Percentiles rank a stretch among this genome's conserved stretches.
phyloP scores from a whole-genome alignment of 768 basidiomycete species.

The Lentinula lateritia region DNA sequence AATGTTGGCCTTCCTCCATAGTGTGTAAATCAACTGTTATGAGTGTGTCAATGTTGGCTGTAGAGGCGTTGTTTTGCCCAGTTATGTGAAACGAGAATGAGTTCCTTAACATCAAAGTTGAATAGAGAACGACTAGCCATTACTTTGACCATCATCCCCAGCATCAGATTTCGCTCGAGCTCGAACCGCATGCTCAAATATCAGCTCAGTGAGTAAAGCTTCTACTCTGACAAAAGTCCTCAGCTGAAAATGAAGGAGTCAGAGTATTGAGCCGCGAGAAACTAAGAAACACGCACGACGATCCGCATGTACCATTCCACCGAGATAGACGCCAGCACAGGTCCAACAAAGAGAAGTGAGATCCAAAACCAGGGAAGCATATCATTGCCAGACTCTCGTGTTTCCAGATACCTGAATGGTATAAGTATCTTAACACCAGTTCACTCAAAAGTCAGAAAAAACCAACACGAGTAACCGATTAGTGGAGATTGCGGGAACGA shows the following conservation, averaged over 20 bases:
- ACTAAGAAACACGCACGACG: constrained; percentile 20
- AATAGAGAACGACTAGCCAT: neutral
- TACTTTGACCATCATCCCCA: neutral
- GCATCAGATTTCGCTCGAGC: constrained; percentile 43
- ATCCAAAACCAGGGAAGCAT: constrained; percentile 72
- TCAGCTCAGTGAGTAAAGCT: constrained; percentile 16
- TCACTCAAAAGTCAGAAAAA: neutral
- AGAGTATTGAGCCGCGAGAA: neutral
- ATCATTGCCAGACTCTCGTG: constrained; percentile 35
- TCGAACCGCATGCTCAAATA: constrained; percentile 31
- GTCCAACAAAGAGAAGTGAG: constrained; percentile 40
- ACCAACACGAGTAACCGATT: constrained; percentile 22
- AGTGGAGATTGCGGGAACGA: neutral
- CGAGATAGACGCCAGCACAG: constrained; percentile 33
- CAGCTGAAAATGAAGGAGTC: constrained; percentile 4
- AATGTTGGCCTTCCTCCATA: constrained; percentile 8
- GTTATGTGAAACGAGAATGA: constrained; percentile 12
- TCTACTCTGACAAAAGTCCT: constrained; percentile 17
- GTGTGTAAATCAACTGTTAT: constrained; percentile 40
- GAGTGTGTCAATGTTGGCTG: constrained; percentile 54
- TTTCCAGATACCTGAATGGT: constrained; percentile 54
- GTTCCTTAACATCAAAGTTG: neutral
- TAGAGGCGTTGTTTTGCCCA: constrained; percentile 26
- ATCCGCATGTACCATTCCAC: constrained; percentile 52
- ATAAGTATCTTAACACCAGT: neutral